These are phyloP conservation scores for Penicillium turbatum DNA, from an alignment of 495 filamentous ascomycete genomes.

Conservation along the genomic window DNA sequence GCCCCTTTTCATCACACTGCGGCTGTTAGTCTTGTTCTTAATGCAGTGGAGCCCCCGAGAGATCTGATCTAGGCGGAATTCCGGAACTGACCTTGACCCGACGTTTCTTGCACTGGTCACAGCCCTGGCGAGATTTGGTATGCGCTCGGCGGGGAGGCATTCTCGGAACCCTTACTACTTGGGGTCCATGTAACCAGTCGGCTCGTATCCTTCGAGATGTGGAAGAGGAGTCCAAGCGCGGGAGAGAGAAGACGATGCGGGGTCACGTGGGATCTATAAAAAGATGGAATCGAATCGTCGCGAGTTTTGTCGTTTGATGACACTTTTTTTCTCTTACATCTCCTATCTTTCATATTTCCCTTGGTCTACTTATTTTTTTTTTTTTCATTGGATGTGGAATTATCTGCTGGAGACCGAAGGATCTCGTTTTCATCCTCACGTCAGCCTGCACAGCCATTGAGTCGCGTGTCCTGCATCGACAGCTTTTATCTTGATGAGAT, in stretches of 20 bases:
- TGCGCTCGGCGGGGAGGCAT: slow-evolving; percentile 45
- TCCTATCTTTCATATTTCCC: not conserved
- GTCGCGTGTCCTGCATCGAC: too few species aligned
- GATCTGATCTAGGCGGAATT: not conserved
- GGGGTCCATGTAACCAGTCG: slow-evolving; percentile 4
- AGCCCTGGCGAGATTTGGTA: slow-evolving; percentile 55
- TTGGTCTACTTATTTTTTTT: not conserved
- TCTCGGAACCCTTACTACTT: slow-evolving; percentile 1
- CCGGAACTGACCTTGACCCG: slow-evolving; percentile 47
- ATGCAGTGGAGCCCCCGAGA: not conserved
- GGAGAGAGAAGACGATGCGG: not conserved
- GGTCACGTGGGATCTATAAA: slow-evolving; percentile 7
- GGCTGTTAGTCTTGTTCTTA: slow-evolving; percentile 1
- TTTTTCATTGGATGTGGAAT: not conserved
- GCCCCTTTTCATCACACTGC: slow-evolving; percentile 45
- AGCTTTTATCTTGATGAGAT: too few species aligned
- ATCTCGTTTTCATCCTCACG: too few species aligned
- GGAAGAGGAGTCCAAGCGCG: slow-evolving; percentile 10
- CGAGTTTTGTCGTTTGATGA: not conserved
- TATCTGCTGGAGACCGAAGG: not conserved
- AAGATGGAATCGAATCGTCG: not conserved
- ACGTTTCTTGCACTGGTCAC: slow-evolving; percentile 54
- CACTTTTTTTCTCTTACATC: not conserved
- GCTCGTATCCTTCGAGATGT: not conserved
- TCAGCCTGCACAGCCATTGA: too few species aligned